These are phyloP conservation scores for Ascochyta rabiei DNA, from an alignment of 2,329 filamentous ascomycete species.

Conservation along the genomic window DNA sequence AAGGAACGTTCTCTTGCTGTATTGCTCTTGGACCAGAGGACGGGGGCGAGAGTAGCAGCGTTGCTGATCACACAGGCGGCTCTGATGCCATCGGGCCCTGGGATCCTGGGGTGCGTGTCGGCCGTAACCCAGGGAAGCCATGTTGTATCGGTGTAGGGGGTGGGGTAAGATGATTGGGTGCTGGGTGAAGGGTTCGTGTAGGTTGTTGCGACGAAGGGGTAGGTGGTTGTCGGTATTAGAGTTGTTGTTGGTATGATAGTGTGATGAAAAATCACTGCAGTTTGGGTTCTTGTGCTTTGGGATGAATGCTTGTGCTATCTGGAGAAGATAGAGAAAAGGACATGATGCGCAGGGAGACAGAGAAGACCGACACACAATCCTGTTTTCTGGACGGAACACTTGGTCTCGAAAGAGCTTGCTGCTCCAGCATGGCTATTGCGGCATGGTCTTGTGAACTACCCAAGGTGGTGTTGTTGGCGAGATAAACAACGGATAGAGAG, in stretches of 20 bases:
- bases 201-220: neutral
- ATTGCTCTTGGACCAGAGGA: too few species aligned
- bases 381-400: too few species aligned
- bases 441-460: too few species aligned
- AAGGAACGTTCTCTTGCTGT: neutral
- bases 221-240: slow-evolving; percentile 1
- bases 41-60: neutral
- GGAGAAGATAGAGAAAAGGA: too few species aligned
- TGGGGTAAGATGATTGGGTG: neutral
- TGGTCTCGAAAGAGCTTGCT: too few species aligned
- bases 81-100: neutral
- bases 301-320: too few species aligned
- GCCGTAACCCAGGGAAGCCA: neutral
- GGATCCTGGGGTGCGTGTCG: slow-evolving; percentile 1
- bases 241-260: neutral
- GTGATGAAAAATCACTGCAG: neutral
- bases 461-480: too few species aligned
- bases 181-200: neutral
- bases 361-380: too few species aligned
- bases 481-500: too few species aligned
- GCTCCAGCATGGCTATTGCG: too few species aligned
- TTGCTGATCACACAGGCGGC: slow-evolving; percentile 29
- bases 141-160: neutral
- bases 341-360: too few species aligned
- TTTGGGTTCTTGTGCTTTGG: too few species aligned